A percentile compares a stretch with the other conserved stretches of the same genome.
Conservation (phyloP, 805 yeast species). For the Barnettozyma wickerhamii region DNA sequence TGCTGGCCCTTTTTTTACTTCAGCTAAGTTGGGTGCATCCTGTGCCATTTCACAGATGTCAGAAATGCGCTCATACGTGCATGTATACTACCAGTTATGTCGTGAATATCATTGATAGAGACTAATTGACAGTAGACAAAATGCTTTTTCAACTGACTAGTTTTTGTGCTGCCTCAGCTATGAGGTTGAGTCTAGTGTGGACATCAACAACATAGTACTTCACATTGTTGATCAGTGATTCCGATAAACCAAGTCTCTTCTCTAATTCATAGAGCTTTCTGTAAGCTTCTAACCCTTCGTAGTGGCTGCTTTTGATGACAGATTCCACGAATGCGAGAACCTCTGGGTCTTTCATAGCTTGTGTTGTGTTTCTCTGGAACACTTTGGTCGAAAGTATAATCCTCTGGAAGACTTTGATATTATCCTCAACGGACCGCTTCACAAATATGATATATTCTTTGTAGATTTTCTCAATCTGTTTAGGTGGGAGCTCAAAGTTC, state of each 20-base stretch:
- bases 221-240: slow-evolving; percentile 1
- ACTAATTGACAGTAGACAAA: not conserved
- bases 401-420: slow-evolving; percentile 15
- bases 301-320: not conserved
- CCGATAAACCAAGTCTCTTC: not conserved
- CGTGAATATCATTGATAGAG: too few relatives aligned
- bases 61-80: too few relatives aligned
- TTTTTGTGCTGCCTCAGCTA: slow-evolving; percentile 3
- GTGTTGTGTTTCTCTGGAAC: slow-evolving; percentile 15
- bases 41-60: too few relatives aligned
- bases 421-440: slow-evolving; percentile 16
- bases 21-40: too few relatives aligned
- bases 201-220: slow-evolving; percentile 8
- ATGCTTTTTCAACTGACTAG: not conserved
- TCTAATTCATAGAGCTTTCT: not conserved
- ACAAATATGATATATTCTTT: slow-evolving; percentile 28
- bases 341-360: not conserved
- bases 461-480: slow-evolving; percentile 34
- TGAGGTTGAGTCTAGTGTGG: not conserved
- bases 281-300: not conserved
- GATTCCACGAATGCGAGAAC: too few relatives aligned
- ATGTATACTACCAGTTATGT: too few relatives aligned
- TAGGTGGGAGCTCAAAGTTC: slow-evolving; percentile 26
- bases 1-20: too few relatives aligned
- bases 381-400: slow-evolving; percentile 16